Evolutionary conservation across 139 green algal species (phyloP).

Genomic region (Raphidocelis subcapitata): DNA sequence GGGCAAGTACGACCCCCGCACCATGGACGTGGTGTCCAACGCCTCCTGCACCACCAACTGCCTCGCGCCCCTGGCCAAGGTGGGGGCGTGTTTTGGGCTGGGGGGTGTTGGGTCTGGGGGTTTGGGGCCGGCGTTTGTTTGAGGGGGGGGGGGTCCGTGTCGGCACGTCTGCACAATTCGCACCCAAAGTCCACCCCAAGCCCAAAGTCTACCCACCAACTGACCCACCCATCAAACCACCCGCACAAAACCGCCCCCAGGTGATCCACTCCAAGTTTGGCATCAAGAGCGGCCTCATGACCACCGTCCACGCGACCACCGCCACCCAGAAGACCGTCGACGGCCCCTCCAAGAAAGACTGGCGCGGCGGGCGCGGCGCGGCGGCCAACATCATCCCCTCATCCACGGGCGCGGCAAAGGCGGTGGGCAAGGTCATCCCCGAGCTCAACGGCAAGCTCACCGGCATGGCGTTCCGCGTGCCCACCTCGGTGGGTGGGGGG

Average conservation of each 20-base stretch:
- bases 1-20: constrained; percentile 78
- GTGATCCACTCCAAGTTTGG: constrained; percentile 87
- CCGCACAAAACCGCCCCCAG: constrained; percentile 28
- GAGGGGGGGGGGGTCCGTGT: too few relatives aligned
- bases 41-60: constrained; percentile 98
- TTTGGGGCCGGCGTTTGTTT: too few relatives aligned
- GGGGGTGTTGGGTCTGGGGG: background rate
- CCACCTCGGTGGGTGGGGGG: constrained; percentile 56
- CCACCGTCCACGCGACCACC: constrained; percentile 95
- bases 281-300: constrained; percentile 93
- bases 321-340: constrained; percentile 99
- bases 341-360: constrained; percentile 96
- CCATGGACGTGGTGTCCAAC: constrained; percentile 85
- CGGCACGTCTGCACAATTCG: too few relatives aligned
- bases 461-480: constrained; percentile 98
- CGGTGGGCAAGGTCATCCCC: constrained; percentile 80
- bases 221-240: too few relatives aligned
- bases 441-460: constrained; percentile 98
- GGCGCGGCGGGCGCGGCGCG: constrained; percentile 90
- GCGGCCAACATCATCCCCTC: constrained; percentile 97
- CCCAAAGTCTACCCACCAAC: too few relatives aligned
- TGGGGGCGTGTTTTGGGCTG: constrained; percentile 24
- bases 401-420: constrained; percentile 96
- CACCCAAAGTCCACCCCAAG: too few relatives aligned
- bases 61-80: constrained; percentile 93